These are phyloP conservation scores for Linderniella brevidens DNA, from an alignment of 257 asterid genomes.

Conservation along the genomic window DNA sequence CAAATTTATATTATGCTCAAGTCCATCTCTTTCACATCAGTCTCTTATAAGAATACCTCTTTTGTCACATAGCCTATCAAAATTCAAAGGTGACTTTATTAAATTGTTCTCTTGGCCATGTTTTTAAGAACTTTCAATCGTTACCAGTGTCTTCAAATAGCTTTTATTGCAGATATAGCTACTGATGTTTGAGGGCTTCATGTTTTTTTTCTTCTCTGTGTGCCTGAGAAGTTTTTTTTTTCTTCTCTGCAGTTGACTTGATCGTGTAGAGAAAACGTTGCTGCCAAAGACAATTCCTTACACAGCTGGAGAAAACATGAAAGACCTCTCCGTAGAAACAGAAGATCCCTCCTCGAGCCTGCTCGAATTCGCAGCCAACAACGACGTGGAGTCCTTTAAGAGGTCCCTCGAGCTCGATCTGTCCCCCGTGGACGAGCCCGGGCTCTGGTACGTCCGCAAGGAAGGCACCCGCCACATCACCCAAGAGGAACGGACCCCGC, in stretches of 20 bases:
- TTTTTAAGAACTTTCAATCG: too few species aligned
- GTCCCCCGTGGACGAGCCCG: constrained; percentile 56
- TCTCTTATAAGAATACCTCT: too few species aligned
- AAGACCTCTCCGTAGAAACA: constrained; percentile 32
- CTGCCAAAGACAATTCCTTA: too few species aligned
- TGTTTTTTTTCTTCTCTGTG: too few species aligned
- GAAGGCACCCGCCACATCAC: constrained; percentile 52
- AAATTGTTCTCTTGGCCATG: too few species aligned
- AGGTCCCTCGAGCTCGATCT: constrained; percentile 55
- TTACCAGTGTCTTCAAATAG: too few species aligned
- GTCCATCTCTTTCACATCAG: too few species aligned
- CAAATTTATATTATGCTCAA: too few species aligned
- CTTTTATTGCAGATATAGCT: too few species aligned
- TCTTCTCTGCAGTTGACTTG: constrained; percentile 7
- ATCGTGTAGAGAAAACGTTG: constrained; percentile 5
- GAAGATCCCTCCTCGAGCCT: constrained; percentile 61
- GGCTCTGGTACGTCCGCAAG: constrained; percentile 66
- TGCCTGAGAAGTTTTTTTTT: too few species aligned
- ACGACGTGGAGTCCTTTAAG: constrained; percentile 56
- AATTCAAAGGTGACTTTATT: too few species aligned
- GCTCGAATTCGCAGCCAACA: constrained; percentile 79
- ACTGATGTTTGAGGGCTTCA: too few species aligned
- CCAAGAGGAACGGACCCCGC: constrained; percentile 59
- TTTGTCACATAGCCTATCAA: neutral
- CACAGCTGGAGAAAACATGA: constrained; percentile 18